Conservation (phyloP, 208 protist genomes). For the Vickermania spadyakhi region DNA sequence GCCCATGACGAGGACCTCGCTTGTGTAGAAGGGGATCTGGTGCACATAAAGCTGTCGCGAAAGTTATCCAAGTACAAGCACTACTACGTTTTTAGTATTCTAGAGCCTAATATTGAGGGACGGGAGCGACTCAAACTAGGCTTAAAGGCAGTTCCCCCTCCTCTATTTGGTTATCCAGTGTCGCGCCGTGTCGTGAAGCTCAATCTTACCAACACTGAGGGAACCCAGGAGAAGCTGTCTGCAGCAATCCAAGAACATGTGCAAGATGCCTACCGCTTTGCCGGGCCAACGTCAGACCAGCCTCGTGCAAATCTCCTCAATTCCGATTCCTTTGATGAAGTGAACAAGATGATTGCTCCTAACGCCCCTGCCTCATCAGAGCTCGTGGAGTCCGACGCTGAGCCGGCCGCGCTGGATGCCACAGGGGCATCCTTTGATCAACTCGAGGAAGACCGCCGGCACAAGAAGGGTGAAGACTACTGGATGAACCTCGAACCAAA, state of each 20-base stretch:
- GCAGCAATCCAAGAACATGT: conserved; percentile 89
- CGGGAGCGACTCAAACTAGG: conserved; percentile 86
- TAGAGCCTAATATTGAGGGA: conserved; percentile 88
- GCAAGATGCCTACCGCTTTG: conserved; percentile 86
- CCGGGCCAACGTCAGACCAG: conserved; percentile 73
- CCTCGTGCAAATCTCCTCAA: conserved; percentile 74
- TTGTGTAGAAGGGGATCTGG: conserved; percentile 88
- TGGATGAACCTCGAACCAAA: conserved; percentile 89
- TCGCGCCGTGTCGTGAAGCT: conserved; percentile 87
- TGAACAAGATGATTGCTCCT: conserved; percentile 86
- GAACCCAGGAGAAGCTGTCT: conserved; percentile 88
- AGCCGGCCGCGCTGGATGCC: conserved; percentile 27
- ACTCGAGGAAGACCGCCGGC: conserved; percentile 60
- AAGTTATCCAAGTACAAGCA: conserved; percentile 93
- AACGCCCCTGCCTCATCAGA: conserved; percentile 56
- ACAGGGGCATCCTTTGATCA: conserved; percentile 63
- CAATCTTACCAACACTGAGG: conserved; percentile 80
- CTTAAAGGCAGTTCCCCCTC: conserved; percentile 77
- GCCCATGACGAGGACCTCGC: conserved; percentile 90
- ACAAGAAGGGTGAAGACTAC: conserved; percentile 90
- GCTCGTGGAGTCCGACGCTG: conserved; percentile 20
- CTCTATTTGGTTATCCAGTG: conserved; percentile 86
- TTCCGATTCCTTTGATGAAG: conserved; percentile 80
- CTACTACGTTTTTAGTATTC: conserved; percentile 91
- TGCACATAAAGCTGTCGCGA: conserved; percentile 89